phyloP scores from a whole-genome alignment of 225 moss, liverwort and hornwort genomes.

The Pseudisothecium myosuroides region DNA sequence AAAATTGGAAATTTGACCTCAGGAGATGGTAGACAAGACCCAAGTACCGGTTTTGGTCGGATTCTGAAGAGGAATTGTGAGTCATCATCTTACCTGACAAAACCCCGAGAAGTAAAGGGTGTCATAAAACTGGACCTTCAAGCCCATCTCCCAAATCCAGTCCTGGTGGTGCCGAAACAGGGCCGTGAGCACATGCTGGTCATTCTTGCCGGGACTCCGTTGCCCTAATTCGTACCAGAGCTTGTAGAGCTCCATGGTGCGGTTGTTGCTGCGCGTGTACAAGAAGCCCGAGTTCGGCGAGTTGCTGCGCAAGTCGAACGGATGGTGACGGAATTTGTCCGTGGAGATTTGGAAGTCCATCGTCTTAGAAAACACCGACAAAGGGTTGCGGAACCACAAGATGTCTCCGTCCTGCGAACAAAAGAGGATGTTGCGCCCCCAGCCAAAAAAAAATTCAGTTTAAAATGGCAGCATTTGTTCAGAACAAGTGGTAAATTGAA shows the following conservation, averaged over 20 bases:
- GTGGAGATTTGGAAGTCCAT: constrained; percentile 75
- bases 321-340: constrained; percentile 29
- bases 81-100: constrained; percentile 23
- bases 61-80: not conserved
- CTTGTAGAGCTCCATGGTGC: constrained; percentile 48
- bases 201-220: constrained; percentile 38
- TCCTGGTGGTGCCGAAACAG: constrained; percentile 8
- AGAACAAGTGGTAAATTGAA: not conserved
- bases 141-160: constrained; percentile 5
- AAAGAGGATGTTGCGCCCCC: no score
- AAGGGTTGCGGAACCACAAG: constrained; percentile 76
- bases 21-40: not conserved
- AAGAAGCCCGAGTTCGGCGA: constrained; percentile 65
- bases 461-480: not conserved
- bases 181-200: constrained; percentile 65
- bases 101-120: constrained; percentile 69
- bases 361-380: constrained; percentile 23
- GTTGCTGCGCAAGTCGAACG: constrained; percentile 14
- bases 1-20: not conserved
- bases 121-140: constrained; percentile 47
- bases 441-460: no score
- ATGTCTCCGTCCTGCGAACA: constrained; percentile 66
- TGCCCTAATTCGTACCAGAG: constrained; percentile 44
- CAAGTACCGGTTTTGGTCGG: not conserved
- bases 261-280: constrained; percentile 49